A percentile compares a stretch with the other conserved stretches of the same genome.
These are phyloP conservation scores for Geotrichum ghanense DNA, from an alignment of 805 yeast species.

Conservation along the genomic window DNA sequence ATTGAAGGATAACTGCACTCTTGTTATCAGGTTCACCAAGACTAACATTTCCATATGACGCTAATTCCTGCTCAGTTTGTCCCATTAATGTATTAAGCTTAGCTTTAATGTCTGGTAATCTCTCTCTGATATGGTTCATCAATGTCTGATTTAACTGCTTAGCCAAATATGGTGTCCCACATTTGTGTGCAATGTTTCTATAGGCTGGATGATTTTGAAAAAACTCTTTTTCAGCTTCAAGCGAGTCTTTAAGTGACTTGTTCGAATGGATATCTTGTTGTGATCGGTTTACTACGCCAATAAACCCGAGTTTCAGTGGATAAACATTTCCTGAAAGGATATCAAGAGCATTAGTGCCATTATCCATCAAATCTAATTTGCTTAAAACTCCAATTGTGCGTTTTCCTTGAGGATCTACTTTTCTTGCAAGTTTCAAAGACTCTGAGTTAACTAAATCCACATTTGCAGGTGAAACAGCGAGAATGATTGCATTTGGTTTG, in stretches of 20 bases:
- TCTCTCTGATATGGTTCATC: conserved; percentile 87
- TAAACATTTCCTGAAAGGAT: conserved; percentile 91
- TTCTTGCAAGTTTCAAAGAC: conserved; percentile 88
- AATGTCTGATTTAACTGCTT: conserved; percentile 75
- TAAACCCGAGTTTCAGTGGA: conserved; percentile 88
- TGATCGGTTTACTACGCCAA: conserved; percentile 92
- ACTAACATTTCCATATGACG: conserved; percentile 58
- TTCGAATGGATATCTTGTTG: conserved; percentile 85
- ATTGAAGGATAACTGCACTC: conserved; percentile 59
- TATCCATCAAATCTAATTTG: conserved; percentile 93
- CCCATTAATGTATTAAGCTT: conserved; percentile 88
- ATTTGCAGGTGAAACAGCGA: conserved; percentile 96
- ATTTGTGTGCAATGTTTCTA: conserved; percentile 69
- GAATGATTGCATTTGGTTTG: conserved; percentile 86
- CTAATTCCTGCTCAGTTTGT: conserved; percentile 84
- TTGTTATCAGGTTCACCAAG: conserved; percentile 34
- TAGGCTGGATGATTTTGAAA: conserved; percentile 82
- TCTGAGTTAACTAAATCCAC: conserved; percentile 95
- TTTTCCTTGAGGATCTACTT: conserved; percentile 94
- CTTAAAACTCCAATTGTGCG: conserved; percentile 93
- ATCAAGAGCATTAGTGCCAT: conserved; percentile 94
- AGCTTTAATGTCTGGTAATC: conserved; percentile 94
- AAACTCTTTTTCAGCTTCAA: conserved; percentile 73
- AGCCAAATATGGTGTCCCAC: conserved; percentile 87
- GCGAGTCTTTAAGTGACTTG: conserved; percentile 70